A percentile compares a stretch with the other conserved stretches of the same genome.
Conservation (phyloP, 495 filamentous ascomycete genomes). For the Penicillium arizonense region DNA sequence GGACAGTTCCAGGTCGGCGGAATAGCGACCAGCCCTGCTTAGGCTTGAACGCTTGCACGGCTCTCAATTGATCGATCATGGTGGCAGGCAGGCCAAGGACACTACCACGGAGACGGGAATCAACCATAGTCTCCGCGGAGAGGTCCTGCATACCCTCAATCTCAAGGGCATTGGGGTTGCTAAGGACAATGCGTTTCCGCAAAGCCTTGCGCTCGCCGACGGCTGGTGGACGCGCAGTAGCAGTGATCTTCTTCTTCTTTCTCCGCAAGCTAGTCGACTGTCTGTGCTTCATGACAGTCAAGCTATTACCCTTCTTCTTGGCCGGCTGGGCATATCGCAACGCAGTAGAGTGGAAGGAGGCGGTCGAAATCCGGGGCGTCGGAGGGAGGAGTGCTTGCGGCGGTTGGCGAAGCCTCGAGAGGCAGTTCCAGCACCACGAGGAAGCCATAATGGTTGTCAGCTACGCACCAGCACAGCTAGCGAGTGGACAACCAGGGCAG, state of each 20-base stretch:
- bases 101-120: slow-evolving; percentile 54
- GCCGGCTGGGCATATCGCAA: slow-evolving; percentile 36
- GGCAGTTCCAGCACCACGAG: slow-evolving; percentile 65
- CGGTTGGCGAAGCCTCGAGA: slow-evolving; percentile 50
- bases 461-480: slow-evolving; percentile 36
- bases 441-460: slow-evolving; percentile 58
- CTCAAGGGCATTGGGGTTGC: slow-evolving; percentile 87
- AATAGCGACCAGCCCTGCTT: slow-evolving; percentile 88
- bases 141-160: slow-evolving; percentile 64
- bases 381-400: slow-evolving; percentile 42
- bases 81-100: slow-evolving; percentile 68
- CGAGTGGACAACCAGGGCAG: slow-evolving; percentile 32
- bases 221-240: slow-evolving; percentile 51
- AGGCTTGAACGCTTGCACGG: slow-evolving; percentile 84
- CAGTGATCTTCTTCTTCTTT: slow-evolving; percentile 43
- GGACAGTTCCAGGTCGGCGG: slow-evolving; percentile 69
- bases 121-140: slow-evolving; percentile 50
- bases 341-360: slow-evolving; percentile 46
- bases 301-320: slow-evolving; percentile 34
- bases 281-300: slow-evolving; percentile 31
- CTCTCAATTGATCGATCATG: slow-evolving; percentile 75
- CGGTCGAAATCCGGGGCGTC: slow-evolving; percentile 32
- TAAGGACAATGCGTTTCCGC: slow-evolving; percentile 84
- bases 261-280: slow-evolving; percentile 44
- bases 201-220: slow-evolving; percentile 82